These are phyloP conservation scores for Colletotrichum sp. DNA, from an alignment of 2,329 filamentous ascomycete genomes.

Conservation along the genomic window DNA sequence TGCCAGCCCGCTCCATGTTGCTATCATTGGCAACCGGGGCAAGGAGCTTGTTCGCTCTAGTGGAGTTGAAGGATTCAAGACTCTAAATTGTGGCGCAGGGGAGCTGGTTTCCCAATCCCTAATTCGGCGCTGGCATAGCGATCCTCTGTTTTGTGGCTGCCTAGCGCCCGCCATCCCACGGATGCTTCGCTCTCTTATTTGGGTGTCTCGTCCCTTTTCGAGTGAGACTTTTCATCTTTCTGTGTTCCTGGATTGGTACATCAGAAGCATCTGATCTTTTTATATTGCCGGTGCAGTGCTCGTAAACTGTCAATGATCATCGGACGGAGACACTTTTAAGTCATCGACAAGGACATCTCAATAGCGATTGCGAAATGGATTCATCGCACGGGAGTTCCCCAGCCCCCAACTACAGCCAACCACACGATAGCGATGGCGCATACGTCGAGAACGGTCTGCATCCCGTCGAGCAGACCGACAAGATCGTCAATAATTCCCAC, in stretches of 20 bases:
- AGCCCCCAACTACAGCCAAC: background rate
- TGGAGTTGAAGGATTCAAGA: background rate
- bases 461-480: background rate
- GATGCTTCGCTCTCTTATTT: background rate
- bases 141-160: background rate
- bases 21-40: background rate
- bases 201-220: background rate
- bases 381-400: background rate
- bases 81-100: background rate
- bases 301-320: background rate
- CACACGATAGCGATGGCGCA: background rate
- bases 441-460: conserved; percentile 6
- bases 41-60: background rate
- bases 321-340: background rate
- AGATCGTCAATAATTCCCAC: background rate
- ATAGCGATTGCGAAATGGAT: background rate
- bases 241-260: background rate
- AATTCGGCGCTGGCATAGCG: background rate
- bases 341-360: background rate
- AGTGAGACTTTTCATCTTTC: background rate
- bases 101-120: background rate
- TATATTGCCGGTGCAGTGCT: too few relatives aligned
- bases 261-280: background rate
- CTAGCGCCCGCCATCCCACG: background rate
- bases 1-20: background rate